Percentiles rank a stretch among this genome's conserved stretches.
phyloP scores from a whole-genome alignment of 805 yeast genomes.

The Wickerhamiella kazuoi region DNA sequence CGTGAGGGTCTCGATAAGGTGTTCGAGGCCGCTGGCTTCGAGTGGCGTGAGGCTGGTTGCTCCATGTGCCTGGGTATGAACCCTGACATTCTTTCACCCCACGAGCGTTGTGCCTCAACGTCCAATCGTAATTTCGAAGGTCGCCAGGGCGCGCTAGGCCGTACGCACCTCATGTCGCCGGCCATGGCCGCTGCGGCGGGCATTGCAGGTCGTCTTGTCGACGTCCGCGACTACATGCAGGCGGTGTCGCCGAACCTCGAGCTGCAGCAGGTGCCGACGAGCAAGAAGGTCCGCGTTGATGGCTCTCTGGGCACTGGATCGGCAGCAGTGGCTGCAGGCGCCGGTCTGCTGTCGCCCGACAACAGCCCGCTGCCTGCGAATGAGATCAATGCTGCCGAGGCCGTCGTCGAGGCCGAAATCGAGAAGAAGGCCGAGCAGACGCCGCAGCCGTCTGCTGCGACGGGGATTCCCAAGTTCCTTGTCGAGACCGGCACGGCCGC shows the following conservation, averaged over 20 bases:
- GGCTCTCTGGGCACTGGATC: slow-evolving; percentile 11
- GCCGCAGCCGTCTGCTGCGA: slow-evolving; percentile 22
- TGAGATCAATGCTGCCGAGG: slow-evolving; percentile 25
- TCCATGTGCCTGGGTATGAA: slow-evolving; percentile 99
- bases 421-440: slow-evolving; percentile 14
- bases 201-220: slow-evolving; percentile 74
- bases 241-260: slow-evolving; percentile 35
- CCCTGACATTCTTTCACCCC: slow-evolving; percentile 88
- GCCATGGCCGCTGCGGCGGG: slow-evolving; percentile 99
- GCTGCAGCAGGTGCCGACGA: slow-evolving; percentile 5
- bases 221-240: slow-evolving; percentile 67
- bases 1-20: slow-evolving; percentile 83
- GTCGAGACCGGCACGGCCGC: slow-evolving; percentile 78
- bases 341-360: slow-evolving; percentile 18
- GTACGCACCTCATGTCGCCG: slow-evolving; percentile 97
- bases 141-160: slow-evolving; percentile 90
- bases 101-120: slow-evolving; percentile 96
- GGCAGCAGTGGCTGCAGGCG: slow-evolving; percentile 23
- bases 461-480: slow-evolving; percentile 59
- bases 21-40: slow-evolving; percentile 83
- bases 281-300: slow-evolving; percentile 11
- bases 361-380: slow-evolving; percentile 4
- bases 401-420: slow-evolving; percentile 23
- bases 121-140: slow-evolving; percentile 98
- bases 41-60: slow-evolving; percentile 99